Conservation (phyloP, 257 asterid genomes). For the Solanum appendiculatum region DNA sequence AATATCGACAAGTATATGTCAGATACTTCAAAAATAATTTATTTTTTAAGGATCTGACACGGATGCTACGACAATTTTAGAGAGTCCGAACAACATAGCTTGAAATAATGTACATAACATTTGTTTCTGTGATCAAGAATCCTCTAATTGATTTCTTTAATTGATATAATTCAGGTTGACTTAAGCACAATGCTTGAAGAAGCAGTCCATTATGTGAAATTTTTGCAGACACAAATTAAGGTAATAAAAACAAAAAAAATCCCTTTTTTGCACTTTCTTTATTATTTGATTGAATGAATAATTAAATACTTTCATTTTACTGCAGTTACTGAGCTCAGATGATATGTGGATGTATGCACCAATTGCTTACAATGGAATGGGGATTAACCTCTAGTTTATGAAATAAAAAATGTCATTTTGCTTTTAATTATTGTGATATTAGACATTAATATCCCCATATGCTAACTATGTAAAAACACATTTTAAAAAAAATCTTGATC, state of each 20-base stretch:
- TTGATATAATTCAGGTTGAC: slow-evolving; percentile 26
- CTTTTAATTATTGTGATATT: not conserved
- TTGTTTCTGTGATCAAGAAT: not conserved
- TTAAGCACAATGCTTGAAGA: slow-evolving; percentile 97
- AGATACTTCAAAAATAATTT: not conserved
- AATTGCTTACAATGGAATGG: slow-evolving; percentile 77
- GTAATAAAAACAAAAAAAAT: slow-evolving; percentile 14
- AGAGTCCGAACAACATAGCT: too few species aligned
- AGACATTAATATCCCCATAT: not conserved
- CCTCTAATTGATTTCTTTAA: not conserved
- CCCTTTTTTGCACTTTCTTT: not conserved
- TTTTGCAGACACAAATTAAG: slow-evolving; percentile 82
- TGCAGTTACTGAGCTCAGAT: slow-evolving; percentile 85
- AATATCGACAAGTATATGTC: not conserved
- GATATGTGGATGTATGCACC: slow-evolving; percentile 97
- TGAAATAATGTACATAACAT: not conserved
- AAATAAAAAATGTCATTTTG: not conserved
- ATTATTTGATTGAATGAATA: not conserved
- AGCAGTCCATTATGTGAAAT: slow-evolving; percentile 82
- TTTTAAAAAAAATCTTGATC: not conserved
- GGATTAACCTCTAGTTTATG: slow-evolving; percentile 35
- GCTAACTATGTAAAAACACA: not conserved
- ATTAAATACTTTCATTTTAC: not conserved
- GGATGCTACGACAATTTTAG: accelerated
- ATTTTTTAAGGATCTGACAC: not conserved